Evolutionary conservation across 805 yeast genomes (phyloP).

Genomic region (Metschnikowia baotianmanensis): DNA sequence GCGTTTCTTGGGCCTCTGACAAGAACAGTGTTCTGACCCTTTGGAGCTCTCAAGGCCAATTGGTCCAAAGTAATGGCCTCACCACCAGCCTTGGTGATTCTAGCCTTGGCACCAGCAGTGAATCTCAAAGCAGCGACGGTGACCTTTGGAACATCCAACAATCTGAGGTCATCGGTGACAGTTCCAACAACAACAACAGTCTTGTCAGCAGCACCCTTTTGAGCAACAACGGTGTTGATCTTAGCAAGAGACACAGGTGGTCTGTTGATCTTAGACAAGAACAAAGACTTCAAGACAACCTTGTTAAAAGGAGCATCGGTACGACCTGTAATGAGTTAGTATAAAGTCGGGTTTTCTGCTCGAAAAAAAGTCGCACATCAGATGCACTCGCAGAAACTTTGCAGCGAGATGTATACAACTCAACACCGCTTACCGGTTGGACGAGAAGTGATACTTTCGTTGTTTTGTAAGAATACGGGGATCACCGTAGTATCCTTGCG

Average conservation of each 20-base stretch:
- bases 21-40: slow-evolving; percentile 97
- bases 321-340: slow-evolving; percentile 69
- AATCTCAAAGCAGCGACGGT: slow-evolving; percentile 99
- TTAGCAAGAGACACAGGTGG: slow-evolving; percentile 98
- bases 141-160: slow-evolving; percentile 91
- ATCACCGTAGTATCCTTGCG: neutral
- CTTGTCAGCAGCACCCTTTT: slow-evolving; percentile 80
- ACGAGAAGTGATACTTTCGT: neutral
- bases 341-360: slow-evolving; percentile 37
- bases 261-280: slow-evolving; percentile 98
- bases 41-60: slow-evolving; percentile 98
- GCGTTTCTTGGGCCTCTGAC: slow-evolving; percentile 98
- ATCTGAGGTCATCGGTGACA: slow-evolving; percentile 96
- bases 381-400: slow-evolving; percentile 30
- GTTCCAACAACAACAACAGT: slow-evolving; percentile 95
- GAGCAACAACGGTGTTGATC: slow-evolving; percentile 78
- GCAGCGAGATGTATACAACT: too few relatives aligned
- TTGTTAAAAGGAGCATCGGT: slow-evolving; percentile 99
- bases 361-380: slow-evolving; percentile 37
- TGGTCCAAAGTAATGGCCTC: slow-evolving; percentile 99
- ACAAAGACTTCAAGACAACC: slow-evolving; percentile 89
- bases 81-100: slow-evolving; percentile 98
- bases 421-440: slow-evolving; percentile 20
- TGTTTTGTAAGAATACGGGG: neutral
- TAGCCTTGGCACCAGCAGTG: slow-evolving; percentile 99